Base-by-base conservation (phyloP, 2,329 filamentous ascomycete genomes). In the Hirsutella thompsonii region DNA sequence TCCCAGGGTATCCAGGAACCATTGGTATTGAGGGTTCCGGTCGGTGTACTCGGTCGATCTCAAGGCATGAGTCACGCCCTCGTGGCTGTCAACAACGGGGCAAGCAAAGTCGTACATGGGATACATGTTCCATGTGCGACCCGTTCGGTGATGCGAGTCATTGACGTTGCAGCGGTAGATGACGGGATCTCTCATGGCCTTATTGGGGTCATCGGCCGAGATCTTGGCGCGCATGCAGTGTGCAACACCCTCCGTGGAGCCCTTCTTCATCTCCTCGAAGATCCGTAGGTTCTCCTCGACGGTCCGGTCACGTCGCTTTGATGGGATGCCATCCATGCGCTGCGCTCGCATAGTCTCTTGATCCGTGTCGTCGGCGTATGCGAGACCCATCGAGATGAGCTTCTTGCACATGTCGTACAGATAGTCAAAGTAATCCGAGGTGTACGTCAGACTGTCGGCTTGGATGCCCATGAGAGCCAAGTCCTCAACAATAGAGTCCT, bases 151-250 rank as follows among this genome's bases (percentile, higher is more conserved):
- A 60, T 92, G 83, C 18, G 69, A 52, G 37, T 69, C 67, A 43
- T 70, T 69, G 45, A 68, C 54, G 58, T 94, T 94, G 51, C 88
- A 95, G 50, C 92, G 81, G 72, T 95, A 96, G 61, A 98, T 93
- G 62, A 96, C 89, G 11, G 92, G 92, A 61, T 98, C 92, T 49
- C 92, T 77, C 76, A 96, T 81, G 40, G 92, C 87, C 65, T 94
- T 94, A 70, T 98, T 96, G 49, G 83, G 83, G 64, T 92, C 83
- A 61, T 94, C 85, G 51, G 84, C 77, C 1, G 86, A 90, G 52
- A 96, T 85, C 71, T 93, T 95, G 44, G 92, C 92, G 45, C 92
- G 83, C 50, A 98, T 93, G 65, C 87, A 95, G 78, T 90, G 89
- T 56, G 74, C 78, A 38, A 79, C 64, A 44, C 92, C 92, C 60